Conservation (phyloP, 1,284 basidiomycete genomes). For the Inonotus hispidus region DNA sequence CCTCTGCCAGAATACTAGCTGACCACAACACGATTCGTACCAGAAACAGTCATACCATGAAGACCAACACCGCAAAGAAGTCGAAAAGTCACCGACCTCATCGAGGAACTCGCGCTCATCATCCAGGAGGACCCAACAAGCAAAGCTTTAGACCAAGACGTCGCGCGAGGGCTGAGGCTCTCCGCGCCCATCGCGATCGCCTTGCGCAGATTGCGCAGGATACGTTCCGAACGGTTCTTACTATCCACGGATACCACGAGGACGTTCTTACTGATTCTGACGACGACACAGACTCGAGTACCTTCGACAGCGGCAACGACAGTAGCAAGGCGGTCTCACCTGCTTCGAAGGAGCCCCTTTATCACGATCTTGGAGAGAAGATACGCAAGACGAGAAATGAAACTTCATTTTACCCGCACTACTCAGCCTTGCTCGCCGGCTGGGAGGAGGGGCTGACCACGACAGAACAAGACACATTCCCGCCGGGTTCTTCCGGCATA, state of each 20-base stretch:
- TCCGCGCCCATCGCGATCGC: conserved; percentile 11
- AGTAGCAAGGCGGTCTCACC: not conserved
- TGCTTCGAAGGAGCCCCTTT: not conserved
- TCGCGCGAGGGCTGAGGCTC: not conserved
- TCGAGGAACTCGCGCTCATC: not conserved
- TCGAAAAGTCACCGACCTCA: not conserved
- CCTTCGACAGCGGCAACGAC: too few relatives aligned
- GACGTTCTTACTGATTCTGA: conserved; percentile 15
- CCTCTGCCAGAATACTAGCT: not conserved
- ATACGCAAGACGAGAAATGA: conserved; percentile 2
- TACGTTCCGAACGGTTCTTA: conserved; percentile 16
- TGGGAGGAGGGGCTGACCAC: conserved; percentile 4
- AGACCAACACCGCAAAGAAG: not conserved
- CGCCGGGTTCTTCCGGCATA: not conserved
- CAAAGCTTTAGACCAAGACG: conserved; percentile 3
- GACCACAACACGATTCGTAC: not conserved
- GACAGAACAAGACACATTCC: not conserved
- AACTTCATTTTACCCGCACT: conserved; percentile 16
- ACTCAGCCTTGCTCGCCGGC: conserved; percentile 14
- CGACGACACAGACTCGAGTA: not conserved
- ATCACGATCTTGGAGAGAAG: conserved; percentile 8
- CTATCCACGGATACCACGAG: conserved; percentile 8
- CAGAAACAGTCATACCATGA: not conserved
- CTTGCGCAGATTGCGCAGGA: conserved; percentile 13
- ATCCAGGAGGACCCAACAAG: not conserved